Evolutionary conservation across 352 stramenopile species (phyloP), one percentile per base, ranked within the genome.

Genomic region (Pythium dissimile): DNA sequence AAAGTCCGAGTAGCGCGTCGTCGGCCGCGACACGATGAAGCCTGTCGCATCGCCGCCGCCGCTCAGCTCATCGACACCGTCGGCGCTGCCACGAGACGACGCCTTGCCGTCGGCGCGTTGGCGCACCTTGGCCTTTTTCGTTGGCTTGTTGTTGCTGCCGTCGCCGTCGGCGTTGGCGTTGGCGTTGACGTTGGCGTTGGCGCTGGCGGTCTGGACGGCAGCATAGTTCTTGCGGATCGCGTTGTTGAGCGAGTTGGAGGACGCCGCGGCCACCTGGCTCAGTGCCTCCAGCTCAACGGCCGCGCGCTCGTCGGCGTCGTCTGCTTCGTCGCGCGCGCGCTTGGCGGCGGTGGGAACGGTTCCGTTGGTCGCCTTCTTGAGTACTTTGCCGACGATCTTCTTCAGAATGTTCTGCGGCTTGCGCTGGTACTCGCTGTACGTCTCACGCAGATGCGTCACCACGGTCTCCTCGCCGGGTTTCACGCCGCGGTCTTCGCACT

Each of bases 1-100:
- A 55, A 97, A 83, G 66, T 97, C 89, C 32, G 74, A 72, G 73
- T 96, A 97, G 39, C 86, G 75, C 23, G 81, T 83, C n/a, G 65
- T 84, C 6, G 85, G 85, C 4, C 83, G 68, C 21, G 81, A 81
- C 15, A 93, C 83, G 15, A 95, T 71, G 48, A 92, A 92, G 21
- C 77, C 75, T 23, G 64, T 69, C 50, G 28, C 66, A n/a, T 80
- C 69, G 12, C 78, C 68, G 11, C 48, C 57, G 8, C 21, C 62
- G 11, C n/a, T n/a, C n/a, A n/a, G n/a, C n/a, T 55, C 44, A 23
- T 34, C 46, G 32, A 23, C 21, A 5, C 47, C 49, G 23, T 24
- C 18, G 9, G 31, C 37, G 39, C 31, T 30, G 35, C 27, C 31
- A 41, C 43, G 26, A n/a, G n/a, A n/a, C n/a, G n/a, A n/a, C n/a